These are phyloP conservation scores for Geosmithia putterillii DNA, from an alignment of 2,329 filamentous ascomycete species.

Conservation along the genomic window DNA sequence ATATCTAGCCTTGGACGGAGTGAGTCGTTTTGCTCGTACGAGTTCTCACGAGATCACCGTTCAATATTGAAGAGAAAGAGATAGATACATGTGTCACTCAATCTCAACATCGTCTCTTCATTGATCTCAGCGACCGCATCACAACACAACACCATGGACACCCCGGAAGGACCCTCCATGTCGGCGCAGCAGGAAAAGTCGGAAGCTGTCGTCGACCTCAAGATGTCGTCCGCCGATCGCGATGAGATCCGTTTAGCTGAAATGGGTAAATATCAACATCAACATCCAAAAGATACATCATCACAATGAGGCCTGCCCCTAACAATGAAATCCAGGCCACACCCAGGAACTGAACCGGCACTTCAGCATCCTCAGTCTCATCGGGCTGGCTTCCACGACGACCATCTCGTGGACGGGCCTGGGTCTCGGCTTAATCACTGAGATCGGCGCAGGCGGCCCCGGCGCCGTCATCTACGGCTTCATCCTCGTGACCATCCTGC, in stretches of 20 bases:
- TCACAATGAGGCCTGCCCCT: background rate
- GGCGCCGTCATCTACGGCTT: slow-evolving; percentile 37
- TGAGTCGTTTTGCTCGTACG: no score
- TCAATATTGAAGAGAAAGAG: no score
- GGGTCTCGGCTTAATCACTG: slow-evolving; percentile 29
- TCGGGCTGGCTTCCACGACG: slow-evolving; percentile 34
- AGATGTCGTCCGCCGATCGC: background rate
- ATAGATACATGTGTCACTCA: no score
- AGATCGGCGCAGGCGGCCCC: slow-evolving; percentile 33
- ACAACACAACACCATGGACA: background rate
- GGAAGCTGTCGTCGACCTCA: background rate
- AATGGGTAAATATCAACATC: background rate
- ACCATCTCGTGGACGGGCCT: slow-evolving; percentile 37
- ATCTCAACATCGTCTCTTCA: background rate
- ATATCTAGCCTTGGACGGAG: no score
- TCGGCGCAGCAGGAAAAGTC: background rate
- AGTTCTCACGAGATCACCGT: no score
- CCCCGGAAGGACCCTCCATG: background rate
- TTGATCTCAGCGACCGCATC: no score
- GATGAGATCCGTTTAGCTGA: background rate
- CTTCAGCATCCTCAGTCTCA: slow-evolving; percentile 32
- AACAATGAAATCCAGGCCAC: slow-evolving; percentile 17
- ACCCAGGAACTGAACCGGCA: slow-evolving; percentile 34
- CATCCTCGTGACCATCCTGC: slow-evolving; percentile 31
- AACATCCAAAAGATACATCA: background rate